A percentile compares a stretch with the other conserved stretches of the same genome.
Conservation (phyloP, 2,329 filamentous ascomycete genomes). For the Xylaria sp. region DNA sequence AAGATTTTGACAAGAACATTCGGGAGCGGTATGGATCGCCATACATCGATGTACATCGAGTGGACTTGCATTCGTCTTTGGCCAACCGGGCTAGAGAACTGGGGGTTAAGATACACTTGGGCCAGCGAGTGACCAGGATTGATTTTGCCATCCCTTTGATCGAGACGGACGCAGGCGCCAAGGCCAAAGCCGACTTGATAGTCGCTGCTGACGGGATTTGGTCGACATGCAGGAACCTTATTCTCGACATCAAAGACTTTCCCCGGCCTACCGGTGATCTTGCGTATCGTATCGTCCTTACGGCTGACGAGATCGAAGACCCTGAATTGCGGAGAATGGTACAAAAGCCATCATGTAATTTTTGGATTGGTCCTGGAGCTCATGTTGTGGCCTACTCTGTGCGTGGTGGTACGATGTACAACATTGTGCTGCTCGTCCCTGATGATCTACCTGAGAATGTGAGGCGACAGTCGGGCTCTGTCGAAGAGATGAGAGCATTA, state of each 20-base stretch:
- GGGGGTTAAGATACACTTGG: constrained; percentile 62
- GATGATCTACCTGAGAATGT: constrained; percentile 68
- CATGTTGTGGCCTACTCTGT: constrained; percentile 73
- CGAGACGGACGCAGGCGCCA: constrained; percentile 51
- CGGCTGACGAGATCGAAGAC: constrained; percentile 61
- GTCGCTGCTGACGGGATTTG: constrained; percentile 73
- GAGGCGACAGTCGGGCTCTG: constrained; percentile 60
- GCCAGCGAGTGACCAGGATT: constrained; percentile 57
- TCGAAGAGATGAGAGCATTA: constrained; percentile 68
- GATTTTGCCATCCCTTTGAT: constrained; percentile 59
- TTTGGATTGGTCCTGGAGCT: constrained; percentile 71
- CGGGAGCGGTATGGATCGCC: constrained; percentile 64
- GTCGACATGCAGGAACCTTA: constrained; percentile 64
- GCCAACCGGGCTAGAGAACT: constrained; percentile 61
- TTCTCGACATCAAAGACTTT: constrained; percentile 56
- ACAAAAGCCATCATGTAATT: constrained; percentile 61
- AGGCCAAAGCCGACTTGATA: constrained; percentile 63
- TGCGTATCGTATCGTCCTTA: constrained; percentile 70
- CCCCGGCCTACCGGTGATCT: constrained; percentile 71
- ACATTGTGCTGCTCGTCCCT: constrained; percentile 72
- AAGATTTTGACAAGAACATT: constrained; percentile 63
- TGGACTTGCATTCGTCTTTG: constrained; percentile 67
- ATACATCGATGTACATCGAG: constrained; percentile 69
- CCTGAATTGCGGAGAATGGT: constrained; percentile 63
- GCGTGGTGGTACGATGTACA: constrained; percentile 67